Evolutionary conservation across 2,329 filamentous ascomycete species (phyloP), one percentile per base, ranked within the genome.

Genomic region (Dactylellina leptospora): DNA sequence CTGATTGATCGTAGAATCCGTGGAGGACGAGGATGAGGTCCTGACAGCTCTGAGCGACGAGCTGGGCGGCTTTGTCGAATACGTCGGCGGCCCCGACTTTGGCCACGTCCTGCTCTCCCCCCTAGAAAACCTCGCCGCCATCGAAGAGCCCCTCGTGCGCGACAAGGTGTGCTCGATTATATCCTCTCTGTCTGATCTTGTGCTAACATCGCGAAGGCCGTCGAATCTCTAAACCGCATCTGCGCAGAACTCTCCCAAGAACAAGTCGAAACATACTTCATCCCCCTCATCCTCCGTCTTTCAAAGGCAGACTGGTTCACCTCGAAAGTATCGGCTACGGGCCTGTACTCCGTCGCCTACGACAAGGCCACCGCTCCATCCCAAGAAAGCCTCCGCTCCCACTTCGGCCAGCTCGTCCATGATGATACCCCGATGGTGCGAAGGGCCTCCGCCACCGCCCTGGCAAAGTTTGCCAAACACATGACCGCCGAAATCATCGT

Each of bases 271-370:
- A 91, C 97, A 78, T 91, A 93, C 82, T 97, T 97, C 83, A 93
- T 99, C 77, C 95, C 95, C 74, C 89, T 99, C 79, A 93, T 93
- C 71, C 87, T 96, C 79, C 92, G 95, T 79, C 90, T 99, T 74
- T 96, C 95, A 75, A 99, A 97, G 86, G 95, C 95, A 82, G 95
- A 99, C 83, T 99, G 95, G 95, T 99, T 99, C 82, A 99, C 95
- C 66, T 97, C 95, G 75, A 99, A 97, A 83, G 95, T 99, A 75
- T 99, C 95, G 28, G 95, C 93, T 74, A 96, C 93, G 75, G 95
- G 95, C 74, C 89, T 99, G 74, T 99, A 93, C 84, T 95, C 91
- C 80, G 87, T 88, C 51, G 93, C 95, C 75, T 99, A 99, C 84
- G 90, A 88, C 78, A 96, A 96, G 84, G 92, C 95, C 71, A 90